These are phyloP conservation scores for Russula virescens DNA, from an alignment of 768 basidiomycete species.

Conservation along the genomic window DNA sequence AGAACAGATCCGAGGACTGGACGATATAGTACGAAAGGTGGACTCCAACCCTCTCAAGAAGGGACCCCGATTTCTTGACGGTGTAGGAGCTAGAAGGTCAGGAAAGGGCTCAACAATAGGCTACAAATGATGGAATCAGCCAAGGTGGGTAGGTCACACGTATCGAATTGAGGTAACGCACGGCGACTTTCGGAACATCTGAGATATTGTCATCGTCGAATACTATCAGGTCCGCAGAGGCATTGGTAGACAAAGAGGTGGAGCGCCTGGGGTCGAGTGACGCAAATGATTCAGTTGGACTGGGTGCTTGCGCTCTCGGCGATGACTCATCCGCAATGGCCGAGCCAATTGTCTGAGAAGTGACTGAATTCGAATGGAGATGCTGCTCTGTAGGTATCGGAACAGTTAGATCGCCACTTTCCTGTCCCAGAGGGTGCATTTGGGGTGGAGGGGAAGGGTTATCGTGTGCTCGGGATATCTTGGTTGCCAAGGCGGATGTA, in stretches of 20 bases:
- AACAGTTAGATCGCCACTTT: background rate
- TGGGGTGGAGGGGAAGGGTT: slow-evolving; percentile 69
- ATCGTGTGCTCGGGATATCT: slow-evolving; percentile 60
- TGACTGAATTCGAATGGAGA: background rate
- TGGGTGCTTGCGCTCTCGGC: background rate
- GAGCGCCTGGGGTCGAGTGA: background rate
- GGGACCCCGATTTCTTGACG: background rate
- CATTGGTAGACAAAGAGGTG: background rate
- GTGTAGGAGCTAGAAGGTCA: slow-evolving; percentile 16
- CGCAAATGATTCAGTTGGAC: background rate
- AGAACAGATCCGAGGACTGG: background rate
- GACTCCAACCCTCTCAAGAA: slow-evolving; percentile 4
- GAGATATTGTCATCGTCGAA: slow-evolving; percentile 5
- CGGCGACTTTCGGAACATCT: background rate
- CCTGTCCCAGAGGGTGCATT: slow-evolving; percentile 21
- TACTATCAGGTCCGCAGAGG: slow-evolving; percentile 3
- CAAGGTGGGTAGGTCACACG: background rate
- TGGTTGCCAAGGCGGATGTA: slow-evolving; percentile 58
- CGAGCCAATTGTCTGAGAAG: background rate
- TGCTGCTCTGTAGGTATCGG: background rate
- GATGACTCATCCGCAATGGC: background rate
- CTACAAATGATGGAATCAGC: background rate
- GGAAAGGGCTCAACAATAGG: slow-evolving; percentile 4
- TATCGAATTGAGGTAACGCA: background rate
- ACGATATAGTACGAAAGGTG: background rate